These are phyloP conservation scores for Croton setiger DNA, from an alignment of 441 rosid species.

Conservation along the genomic window DNA sequence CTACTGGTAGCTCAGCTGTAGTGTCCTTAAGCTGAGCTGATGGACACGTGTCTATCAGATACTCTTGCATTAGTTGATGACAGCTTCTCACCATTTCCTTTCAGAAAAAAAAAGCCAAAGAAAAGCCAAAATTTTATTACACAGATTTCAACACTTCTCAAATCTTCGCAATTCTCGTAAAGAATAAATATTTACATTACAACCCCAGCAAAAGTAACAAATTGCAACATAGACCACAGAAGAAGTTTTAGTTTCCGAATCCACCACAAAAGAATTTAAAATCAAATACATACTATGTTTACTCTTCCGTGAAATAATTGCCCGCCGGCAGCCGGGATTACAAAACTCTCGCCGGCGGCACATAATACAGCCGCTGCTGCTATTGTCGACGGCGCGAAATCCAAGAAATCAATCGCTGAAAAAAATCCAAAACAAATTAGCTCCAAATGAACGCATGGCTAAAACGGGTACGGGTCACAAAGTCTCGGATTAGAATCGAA, in stretches of 20 bases:
- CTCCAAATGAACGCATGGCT: not conserved
- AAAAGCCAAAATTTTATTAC: constrained; percentile 24
- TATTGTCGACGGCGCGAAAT: constrained; percentile 41
- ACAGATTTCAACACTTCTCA: constrained; percentile 33
- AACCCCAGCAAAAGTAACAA: constrained; percentile 6
- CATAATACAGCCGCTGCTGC: constrained; percentile 53
- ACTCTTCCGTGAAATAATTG: constrained; percentile 17
- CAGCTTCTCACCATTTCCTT: constrained; percentile 70
- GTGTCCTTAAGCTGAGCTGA: constrained; percentile 25
- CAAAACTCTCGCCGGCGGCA: constrained; percentile 31
- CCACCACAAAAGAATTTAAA: not conserved
- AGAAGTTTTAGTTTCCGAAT: too few relatives aligned
- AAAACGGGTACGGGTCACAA: not conserved
- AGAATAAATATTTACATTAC: constrained; percentile 17
- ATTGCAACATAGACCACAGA: not conserved
- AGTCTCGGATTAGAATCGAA: not conserved
- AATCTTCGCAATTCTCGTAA: constrained; percentile 15
- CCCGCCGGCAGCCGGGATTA: not conserved
- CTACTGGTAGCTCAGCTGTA: constrained; percentile 27
- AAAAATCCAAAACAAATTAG: not conserved
- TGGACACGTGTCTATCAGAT: constrained; percentile 56
- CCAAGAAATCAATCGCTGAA: constrained; percentile 53
- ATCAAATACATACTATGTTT: constrained; percentile 10
- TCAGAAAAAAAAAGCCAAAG: constrained; percentile 15
- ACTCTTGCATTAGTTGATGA: constrained; percentile 66